phyloP scores from a whole-genome alignment of 306 rosid genomes.

The Cucurbita moschata region DNA sequence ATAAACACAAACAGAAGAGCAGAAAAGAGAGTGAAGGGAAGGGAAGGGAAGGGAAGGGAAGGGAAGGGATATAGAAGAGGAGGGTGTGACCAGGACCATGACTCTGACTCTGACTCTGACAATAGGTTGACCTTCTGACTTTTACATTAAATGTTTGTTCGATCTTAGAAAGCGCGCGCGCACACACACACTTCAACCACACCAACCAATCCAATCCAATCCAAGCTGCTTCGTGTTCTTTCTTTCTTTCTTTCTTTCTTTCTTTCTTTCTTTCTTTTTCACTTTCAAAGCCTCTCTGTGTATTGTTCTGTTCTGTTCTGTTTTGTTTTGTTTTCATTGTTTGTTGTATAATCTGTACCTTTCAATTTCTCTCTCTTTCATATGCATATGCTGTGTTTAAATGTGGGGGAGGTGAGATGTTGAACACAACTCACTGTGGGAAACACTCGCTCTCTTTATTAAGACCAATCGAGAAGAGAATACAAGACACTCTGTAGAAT shows the following conservation, averaged over 20 bases:
- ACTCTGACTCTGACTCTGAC: conserved; percentile 20
- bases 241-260: background rate
- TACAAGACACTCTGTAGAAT: too few species aligned
- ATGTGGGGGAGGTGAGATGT: conserved; percentile 1
- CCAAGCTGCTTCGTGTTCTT: background rate
- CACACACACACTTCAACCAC: background rate
- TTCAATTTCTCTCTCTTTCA: background rate
- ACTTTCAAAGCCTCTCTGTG: background rate
- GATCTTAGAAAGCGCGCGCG: background rate
- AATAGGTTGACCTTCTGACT: conserved; percentile 32
- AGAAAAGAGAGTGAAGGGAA: conserved; percentile 6
- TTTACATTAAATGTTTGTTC: conserved; percentile 6
- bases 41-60: conserved; percentile 5
- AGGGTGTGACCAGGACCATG: conserved; percentile 8
- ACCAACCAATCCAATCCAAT: background rate
- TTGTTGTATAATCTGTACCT: background rate
- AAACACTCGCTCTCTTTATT: too few species aligned
- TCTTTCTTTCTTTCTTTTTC: background rate
- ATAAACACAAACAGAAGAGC: background rate
- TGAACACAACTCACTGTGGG: too few species aligned
- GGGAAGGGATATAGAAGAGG: background rate
- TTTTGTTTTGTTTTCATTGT: too few species aligned
- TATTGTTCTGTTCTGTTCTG: too few species aligned
- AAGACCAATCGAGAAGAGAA: too few species aligned
- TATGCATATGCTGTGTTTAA: background rate